Conservation (phyloP, 441 rosid genomes). For the Jatropha multifida region DNA sequence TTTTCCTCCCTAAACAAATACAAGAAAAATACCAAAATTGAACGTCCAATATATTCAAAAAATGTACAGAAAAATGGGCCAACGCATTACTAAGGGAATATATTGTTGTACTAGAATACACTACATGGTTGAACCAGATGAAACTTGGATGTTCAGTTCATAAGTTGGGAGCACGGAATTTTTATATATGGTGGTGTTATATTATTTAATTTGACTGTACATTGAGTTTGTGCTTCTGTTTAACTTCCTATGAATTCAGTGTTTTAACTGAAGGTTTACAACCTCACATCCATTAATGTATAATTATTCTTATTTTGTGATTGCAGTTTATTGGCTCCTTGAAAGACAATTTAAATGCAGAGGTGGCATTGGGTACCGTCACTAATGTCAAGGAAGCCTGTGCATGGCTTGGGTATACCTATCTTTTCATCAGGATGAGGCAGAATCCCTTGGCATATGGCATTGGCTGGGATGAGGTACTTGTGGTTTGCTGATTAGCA, state of each 20-base stretch:
- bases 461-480: conserved; percentile 99
- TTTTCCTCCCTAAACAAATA: background rate
- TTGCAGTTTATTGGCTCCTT: conserved; percentile 93
- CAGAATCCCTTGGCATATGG: conserved; percentile 98
- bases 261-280: conserved; percentile 1
- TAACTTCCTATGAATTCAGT: background rate
- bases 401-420: conserved; percentile 98
- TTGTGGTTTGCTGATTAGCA: conserved; percentile 9
- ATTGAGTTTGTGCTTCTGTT: conserved; percentile 2
- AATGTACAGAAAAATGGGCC: background rate
- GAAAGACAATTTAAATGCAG: conserved; percentile 96
- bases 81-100: no score
- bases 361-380: conserved; percentile 98
- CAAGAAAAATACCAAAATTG: background rate
- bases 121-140: background rate
- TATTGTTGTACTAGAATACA: no score
- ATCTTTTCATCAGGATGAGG: conserved; percentile 97
- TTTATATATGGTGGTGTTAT: background rate
- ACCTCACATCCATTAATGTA: background rate
- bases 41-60: background rate
- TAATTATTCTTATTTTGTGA: conserved; percentile 19
- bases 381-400: conserved; percentile 99
- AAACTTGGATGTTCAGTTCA: background rate
- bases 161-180: background rate
- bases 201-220: background rate